Evolutionary conservation across 1,139 yeast genomes (phyloP).

Genomic region (Hanseniaspora uvarum): DNA sequence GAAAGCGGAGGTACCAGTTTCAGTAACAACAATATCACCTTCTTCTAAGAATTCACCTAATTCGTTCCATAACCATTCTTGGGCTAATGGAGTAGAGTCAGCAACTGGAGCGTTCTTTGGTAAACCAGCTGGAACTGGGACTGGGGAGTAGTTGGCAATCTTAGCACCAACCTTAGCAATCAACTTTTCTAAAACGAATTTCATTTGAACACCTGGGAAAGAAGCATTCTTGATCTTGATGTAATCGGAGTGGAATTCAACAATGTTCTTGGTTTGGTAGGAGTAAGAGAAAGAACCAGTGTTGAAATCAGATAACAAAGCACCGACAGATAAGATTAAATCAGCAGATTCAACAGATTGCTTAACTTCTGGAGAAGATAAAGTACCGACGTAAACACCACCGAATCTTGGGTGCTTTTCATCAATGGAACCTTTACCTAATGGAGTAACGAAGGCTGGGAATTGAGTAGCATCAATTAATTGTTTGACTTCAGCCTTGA

Average conservation of each 20-base stretch:
- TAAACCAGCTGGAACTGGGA: conserved; percentile 38
- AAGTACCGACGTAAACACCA: conserved; percentile 77
- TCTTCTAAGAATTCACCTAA: conserved; percentile 63
- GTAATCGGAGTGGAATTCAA: conserved; percentile 85
- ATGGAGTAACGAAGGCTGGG: conserved; percentile 80
- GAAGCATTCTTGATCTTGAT: conserved; percentile 66
- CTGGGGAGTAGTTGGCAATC: conserved; percentile 36
- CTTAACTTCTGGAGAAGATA: conserved; percentile 66
- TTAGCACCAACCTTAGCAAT: conserved; percentile 34
- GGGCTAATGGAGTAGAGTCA: conserved; percentile 41
- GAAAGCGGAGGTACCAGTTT: conserved; percentile 84
- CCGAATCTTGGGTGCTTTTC: conserved; percentile 69
- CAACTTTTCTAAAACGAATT: conserved; percentile 48
- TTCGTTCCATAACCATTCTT: conserved; percentile 75
- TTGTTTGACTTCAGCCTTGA: conserved; percentile 48
- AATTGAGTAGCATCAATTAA: conserved; percentile 62
- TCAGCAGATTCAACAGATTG: conserved; percentile 70
- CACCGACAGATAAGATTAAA: conserved; percentile 72
- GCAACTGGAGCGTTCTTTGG: conserved; percentile 30
- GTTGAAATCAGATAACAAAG: conserved; percentile 76
- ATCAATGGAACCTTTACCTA: conserved; percentile 77
- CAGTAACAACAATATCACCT: conserved; percentile 74
- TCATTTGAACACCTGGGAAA: conserved; percentile 72
- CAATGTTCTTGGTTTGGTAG: conserved; percentile 65
- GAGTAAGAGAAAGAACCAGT: conserved; percentile 82